Evolutionary conservation across 2,329 filamentous ascomycete species (phyloP).

Genomic region (Fusarium xyrophilum): DNA sequence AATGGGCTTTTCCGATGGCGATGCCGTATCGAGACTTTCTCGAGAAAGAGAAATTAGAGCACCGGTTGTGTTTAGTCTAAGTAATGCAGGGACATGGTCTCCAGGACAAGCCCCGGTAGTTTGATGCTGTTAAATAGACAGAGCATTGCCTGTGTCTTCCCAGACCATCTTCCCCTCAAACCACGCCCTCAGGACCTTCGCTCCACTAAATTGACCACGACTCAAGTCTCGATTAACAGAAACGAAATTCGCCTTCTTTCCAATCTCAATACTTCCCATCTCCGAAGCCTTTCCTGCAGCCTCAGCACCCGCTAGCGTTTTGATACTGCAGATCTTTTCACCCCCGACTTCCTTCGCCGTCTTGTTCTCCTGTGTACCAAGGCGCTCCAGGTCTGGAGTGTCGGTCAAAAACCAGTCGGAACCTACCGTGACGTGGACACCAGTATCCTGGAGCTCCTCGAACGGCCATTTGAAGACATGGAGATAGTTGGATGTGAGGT

Average conservation of each 20-base stretch:
- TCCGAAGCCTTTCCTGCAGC: background rate
- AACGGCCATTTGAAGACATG: background rate
- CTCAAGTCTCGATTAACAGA: background rate
- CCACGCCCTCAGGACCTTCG: background rate
- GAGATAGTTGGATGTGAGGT: background rate
- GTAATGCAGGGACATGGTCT: background rate
- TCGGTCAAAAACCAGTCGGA: background rate
- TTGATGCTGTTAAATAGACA: background rate
- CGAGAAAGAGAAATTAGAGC: slow-evolving; percentile 2
- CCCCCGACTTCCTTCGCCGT: background rate
- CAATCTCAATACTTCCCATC: background rate
- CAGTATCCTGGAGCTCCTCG: background rate
- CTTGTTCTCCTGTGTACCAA: background rate
- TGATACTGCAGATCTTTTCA: background rate
- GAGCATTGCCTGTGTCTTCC: background rate
- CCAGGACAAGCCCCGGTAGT: background rate
- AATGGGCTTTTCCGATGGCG: slow-evolving; percentile 17
- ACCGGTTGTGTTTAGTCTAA: slow-evolving; percentile 1
- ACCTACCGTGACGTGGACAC: background rate
- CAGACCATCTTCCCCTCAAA: background rate
- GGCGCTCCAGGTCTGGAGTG: background rate
- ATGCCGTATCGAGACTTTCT: slow-evolving; percentile 9
- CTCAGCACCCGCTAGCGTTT: background rate
- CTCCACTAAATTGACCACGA: background rate
- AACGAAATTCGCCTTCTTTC: background rate